Evolutionary conservation across 2,329 filamentous ascomycete genomes (phyloP).

Genomic region (Penicillium sp.): DNA sequence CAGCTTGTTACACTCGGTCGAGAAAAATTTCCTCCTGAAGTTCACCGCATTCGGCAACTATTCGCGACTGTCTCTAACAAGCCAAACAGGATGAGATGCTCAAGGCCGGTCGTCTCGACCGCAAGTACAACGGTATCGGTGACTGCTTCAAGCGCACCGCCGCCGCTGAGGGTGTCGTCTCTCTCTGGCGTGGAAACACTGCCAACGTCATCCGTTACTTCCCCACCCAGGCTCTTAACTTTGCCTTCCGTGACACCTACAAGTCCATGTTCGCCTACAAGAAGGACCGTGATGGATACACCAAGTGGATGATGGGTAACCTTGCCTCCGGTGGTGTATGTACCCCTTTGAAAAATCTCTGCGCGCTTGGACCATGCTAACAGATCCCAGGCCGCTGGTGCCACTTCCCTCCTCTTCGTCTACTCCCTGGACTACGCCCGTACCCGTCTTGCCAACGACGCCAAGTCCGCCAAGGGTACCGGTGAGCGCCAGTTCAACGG

Average conservation of each 20-base stretch:
- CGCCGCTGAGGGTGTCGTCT: constrained; percentile 87
- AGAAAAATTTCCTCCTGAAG: constrained; percentile 21
- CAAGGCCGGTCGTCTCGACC: constrained; percentile 96
- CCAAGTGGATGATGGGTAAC: constrained; percentile 99
- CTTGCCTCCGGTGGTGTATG: constrained; percentile 98
- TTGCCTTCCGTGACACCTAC: constrained; percentile 99
- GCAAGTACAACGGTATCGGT: constrained; percentile 88
- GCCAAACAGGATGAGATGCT: constrained; percentile 93
- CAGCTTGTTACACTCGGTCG: not conserved
- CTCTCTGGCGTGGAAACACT: constrained; percentile 99
- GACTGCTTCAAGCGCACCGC: constrained; percentile 96
- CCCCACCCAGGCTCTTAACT: constrained; percentile 99
- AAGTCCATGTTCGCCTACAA: constrained; percentile 99
- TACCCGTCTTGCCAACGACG: constrained; percentile 99
- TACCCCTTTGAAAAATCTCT: constrained; percentile 31
- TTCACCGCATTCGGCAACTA: constrained; percentile 4
- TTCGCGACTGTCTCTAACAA: constrained; percentile 11
- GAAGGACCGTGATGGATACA: constrained; percentile 99
- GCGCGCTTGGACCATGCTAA: constrained; percentile 1
- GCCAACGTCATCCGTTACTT: constrained; percentile 99
- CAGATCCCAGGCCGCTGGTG: constrained; percentile 76
- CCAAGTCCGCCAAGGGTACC: constrained; percentile 92
- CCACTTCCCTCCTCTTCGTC: constrained; percentile 99
- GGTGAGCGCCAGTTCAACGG: constrained; percentile 99
- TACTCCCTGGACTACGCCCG: constrained; percentile 99